Percentiles rank a stretch among this genome's conserved stretches.
phyloP scores from a whole-genome alignment of 129 eudicot genomes.

The Tagetes erecta region DNA sequence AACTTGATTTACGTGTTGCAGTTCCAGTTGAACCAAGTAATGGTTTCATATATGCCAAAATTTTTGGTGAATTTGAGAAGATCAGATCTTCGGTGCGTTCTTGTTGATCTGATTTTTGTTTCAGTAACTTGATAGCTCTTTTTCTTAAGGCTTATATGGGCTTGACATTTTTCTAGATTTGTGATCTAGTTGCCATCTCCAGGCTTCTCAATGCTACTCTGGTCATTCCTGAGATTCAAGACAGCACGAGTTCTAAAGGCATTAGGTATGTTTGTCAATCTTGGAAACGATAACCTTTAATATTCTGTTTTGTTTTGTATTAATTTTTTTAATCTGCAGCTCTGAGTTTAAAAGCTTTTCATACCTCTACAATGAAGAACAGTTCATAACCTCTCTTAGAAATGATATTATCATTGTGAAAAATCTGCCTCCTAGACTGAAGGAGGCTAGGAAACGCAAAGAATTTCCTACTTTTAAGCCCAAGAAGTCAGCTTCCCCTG shows the following conservation, averaged over 20 bases:
- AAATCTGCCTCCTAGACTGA: conserved; percentile 57
- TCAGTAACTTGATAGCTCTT: conserved; percentile 6
- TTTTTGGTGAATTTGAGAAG: conserved; percentile 93
- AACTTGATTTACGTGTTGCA: conserved; percentile 42
- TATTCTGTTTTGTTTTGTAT: neutral
- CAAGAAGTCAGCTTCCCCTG: conserved; percentile 61
- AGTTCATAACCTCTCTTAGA: conserved; percentile 67
- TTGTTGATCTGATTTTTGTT: conserved; percentile 8
- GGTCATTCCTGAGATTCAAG: conserved; percentile 95
- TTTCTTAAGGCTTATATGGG: conserved; percentile 38
- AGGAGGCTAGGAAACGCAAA: conserved; percentile 70
- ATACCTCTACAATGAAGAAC: conserved; percentile 78
- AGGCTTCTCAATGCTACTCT: conserved; percentile 98
- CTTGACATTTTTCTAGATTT: conserved; percentile 65
- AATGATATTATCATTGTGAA: conserved; percentile 75
- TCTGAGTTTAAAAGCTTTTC: conserved; percentile 84
- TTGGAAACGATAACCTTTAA: conserved; percentile 16
- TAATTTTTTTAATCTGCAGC: conserved; percentile 44
- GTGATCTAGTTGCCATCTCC: conserved; percentile 88
- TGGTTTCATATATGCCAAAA: conserved; percentile 91
- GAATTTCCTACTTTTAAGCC: conserved; percentile 70
- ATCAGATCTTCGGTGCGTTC: conserved; percentile 75
- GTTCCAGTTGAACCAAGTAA: conserved; percentile 59
- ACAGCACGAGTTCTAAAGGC: conserved; percentile 70
- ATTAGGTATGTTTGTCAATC: conserved; percentile 57